Evolutionary conservation across 2,329 filamentous ascomycete species (phyloP), one percentile per base, ranked within the genome.

Genomic region (Colletotrichum eleusines): DNA sequence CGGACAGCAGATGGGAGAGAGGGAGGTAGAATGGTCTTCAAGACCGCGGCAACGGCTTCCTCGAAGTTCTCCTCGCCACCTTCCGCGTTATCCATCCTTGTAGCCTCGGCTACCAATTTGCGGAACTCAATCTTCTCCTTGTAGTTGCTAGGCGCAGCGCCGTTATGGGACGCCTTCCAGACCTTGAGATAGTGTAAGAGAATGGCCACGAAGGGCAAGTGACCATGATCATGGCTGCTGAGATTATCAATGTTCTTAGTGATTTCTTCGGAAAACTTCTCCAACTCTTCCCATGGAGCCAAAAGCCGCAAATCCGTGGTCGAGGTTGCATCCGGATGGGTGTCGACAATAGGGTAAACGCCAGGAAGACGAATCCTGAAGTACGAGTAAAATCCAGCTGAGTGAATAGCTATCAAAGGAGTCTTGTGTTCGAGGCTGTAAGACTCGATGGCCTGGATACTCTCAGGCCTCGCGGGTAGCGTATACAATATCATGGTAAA

Each of bases 21-120:
- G 55, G 91, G 90, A 23, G 86, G 83, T 53, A 91, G 90, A 40
- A 99, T 84, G n/a, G 92, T 93, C 80, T 97, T 97, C 76, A 98
- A 85, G 1, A 98, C 94, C 6, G 95, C 94, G 18, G 90, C 90
- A 55, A 91, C 90, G 5, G 96, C 97, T 81, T 99, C 96, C 72
- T 98, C 94, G 77, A 94, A 99, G 80, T 99, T 99, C 83, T 99
- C 96, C 78, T 99, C 96, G 67, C 92, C 93, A 55, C 94, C 95
- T 79, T 97, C 94, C 0, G 94, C 80, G 69, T 90, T 97, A 75
- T 91, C 84, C 61, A 84, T 92, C 75, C 94, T 89, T 75, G 92
- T 88, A 3, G 88, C 89, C 7, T 86, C 84, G 14, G 89, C 85
- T 1, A 99, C 89, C 16, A 91, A 81, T 35, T 90, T 88, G 66